These are phyloP conservation scores for Aspergillus saccharolyticus DNA, from an alignment of 495 filamentous ascomycete species.

Conservation along the genomic window DNA sequence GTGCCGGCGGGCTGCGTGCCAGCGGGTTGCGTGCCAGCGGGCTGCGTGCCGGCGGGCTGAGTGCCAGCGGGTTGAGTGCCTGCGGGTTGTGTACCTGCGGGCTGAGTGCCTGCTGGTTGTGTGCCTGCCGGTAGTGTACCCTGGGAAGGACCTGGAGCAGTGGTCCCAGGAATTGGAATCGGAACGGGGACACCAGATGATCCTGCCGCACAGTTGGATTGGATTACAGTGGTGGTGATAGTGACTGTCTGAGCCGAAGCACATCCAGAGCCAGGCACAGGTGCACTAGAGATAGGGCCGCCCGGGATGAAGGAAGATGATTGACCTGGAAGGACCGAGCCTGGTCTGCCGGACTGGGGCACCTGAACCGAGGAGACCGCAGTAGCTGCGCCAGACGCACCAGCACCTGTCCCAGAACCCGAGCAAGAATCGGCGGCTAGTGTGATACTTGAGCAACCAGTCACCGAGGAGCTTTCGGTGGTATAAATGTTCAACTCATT, in stretches of 20 bases:
- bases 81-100: not conserved
- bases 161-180: slow-evolving; percentile 4
- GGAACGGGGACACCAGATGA: slow-evolving; percentile 8
- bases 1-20: not conserved
- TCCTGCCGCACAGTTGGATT: slow-evolving; percentile 5
- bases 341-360: not conserved
- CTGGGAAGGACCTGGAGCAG: slow-evolving; percentile 5
- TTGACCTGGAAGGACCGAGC: slow-evolving; percentile 1
- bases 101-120: slow-evolving; percentile 7
- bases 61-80: not conserved
- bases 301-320: not conserved
- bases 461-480: slow-evolving; percentile 36
- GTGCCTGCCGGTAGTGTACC: not conserved
- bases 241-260: slow-evolving; percentile 5
- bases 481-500: slow-evolving; percentile 51
- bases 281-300: slow-evolving; percentile 1
- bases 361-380: slow-evolving; percentile 11
- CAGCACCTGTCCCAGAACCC: slow-evolving; percentile 21
- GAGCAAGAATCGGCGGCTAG: slow-evolving; percentile 47
- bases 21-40: not conserved
- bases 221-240: not conserved
- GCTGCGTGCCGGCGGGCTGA: not conserved
- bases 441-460: slow-evolving; percentile 42
- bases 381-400: slow-evolving; percentile 14
- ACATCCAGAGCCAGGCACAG: slow-evolving; percentile 7